Evolutionary conservation across 148 eudicot genomes (phyloP).

Genomic region (Linanthus parryae): DNA sequence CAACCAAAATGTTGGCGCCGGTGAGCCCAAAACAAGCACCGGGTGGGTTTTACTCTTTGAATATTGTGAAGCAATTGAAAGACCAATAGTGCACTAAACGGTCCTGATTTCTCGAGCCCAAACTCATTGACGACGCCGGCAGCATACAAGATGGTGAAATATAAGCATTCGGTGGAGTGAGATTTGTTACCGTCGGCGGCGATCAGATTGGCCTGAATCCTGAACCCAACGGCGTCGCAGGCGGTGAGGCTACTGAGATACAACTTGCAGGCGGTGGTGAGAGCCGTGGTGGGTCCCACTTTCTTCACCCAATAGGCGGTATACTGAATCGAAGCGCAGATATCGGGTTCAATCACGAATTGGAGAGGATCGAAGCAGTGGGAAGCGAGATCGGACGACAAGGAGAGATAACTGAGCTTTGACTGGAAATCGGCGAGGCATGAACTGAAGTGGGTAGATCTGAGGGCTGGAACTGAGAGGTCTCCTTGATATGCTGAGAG

Average conservation of each 20-base stretch:
- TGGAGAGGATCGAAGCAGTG: slow-evolving; percentile 47
- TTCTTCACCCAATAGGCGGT: slow-evolving; percentile 33
- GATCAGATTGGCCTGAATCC: slow-evolving; percentile 32
- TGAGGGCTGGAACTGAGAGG: slow-evolving; percentile 42
- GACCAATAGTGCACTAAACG: slow-evolving; percentile 38
- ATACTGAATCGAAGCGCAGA: slow-evolving; percentile 49
- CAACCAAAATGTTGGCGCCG: too few species aligned
- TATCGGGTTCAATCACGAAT: slow-evolving; percentile 33
- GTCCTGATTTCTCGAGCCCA: slow-evolving; percentile 49
- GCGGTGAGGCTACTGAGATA: slow-evolving; percentile 44
- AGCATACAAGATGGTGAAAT: slow-evolving; percentile 55
- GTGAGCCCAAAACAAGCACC: slow-evolving; percentile 33
- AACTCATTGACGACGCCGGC: slow-evolving; percentile 49
- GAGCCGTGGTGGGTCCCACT: slow-evolving; percentile 28
- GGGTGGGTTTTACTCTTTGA: slow-evolving; percentile 18
- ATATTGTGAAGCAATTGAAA: slow-evolving; percentile 18
- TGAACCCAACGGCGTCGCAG: slow-evolving; percentile 52
- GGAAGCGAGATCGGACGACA: slow-evolving; percentile 38
- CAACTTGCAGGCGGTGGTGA: slow-evolving; percentile 37
- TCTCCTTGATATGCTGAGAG: slow-evolving; percentile 36
- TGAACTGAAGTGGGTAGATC: slow-evolving; percentile 35
- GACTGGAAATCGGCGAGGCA: slow-evolving; percentile 55
- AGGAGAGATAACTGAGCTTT: slow-evolving; percentile 35
- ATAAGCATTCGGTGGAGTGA: slow-evolving; percentile 46
- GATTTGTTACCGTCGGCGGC: slow-evolving; percentile 49